A percentile compares a stretch with the other conserved stretches of the same genome.
Conservation (phyloP, 1,284 basidiomycete species). For the Porodaedalea pini region DNA sequence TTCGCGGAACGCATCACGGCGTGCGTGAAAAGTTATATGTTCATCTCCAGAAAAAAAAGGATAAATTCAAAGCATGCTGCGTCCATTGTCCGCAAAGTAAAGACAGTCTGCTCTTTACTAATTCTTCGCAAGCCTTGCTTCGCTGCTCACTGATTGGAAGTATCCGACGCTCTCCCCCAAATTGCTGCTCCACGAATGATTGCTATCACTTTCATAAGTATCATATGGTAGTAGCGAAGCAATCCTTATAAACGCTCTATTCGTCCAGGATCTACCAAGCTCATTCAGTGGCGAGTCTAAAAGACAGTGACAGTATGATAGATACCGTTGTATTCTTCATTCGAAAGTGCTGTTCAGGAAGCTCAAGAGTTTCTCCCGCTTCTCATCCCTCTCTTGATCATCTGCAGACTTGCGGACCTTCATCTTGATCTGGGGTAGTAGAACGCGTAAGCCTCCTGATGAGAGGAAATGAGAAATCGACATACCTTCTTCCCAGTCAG, state of each 20-base stretch:
- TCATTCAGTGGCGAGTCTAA: background rate
- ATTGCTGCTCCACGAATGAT: too few species aligned
- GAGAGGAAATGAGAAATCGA: background rate
- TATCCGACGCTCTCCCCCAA: too few species aligned
- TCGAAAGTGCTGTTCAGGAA: conserved; percentile 53
- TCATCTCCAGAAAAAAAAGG: too few species aligned
- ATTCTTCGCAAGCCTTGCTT: too few species aligned
- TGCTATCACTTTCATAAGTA: too few species aligned
- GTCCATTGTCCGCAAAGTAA: too few species aligned
- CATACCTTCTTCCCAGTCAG: conserved; percentile 54
- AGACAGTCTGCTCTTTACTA: background rate
- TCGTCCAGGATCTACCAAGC: too few species aligned
- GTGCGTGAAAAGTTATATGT: too few species aligned
- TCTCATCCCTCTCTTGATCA: conserved; percentile 51
- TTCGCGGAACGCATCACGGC: too few species aligned
- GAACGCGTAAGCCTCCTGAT: background rate
- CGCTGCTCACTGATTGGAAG: background rate
- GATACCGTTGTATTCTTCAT: conserved; percentile 24
- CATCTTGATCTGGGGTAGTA: conserved; percentile 47
- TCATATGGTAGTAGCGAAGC: too few species aligned
- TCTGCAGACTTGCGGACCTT: conserved; percentile 55
- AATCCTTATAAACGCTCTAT: too few species aligned
- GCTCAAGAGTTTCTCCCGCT: conserved; percentile 46
- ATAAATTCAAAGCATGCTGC: too few species aligned
- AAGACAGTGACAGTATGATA: background rate